Evolutionary conservation across 1,284 basidiomycete genomes (phyloP).

Genomic region (Cystobasidiaceae sp.): DNA sequence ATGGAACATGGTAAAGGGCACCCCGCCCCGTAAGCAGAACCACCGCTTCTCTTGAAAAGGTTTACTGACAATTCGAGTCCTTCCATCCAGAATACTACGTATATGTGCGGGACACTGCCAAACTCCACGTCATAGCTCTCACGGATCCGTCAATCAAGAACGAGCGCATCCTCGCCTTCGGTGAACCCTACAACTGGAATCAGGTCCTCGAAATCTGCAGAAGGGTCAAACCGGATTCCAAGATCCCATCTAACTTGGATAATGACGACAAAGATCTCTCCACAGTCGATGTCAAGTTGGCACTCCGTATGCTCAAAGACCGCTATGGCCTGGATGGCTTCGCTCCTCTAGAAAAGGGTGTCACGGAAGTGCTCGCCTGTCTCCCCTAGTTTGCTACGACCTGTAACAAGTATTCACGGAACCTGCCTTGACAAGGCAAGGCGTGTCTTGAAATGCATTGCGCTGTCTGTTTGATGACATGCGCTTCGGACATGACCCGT

Average conservation of each 20-base stretch:
- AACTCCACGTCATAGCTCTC: background rate
- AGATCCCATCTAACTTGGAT: conserved; percentile 1
- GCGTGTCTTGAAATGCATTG: too few species aligned
- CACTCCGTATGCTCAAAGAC: conserved; percentile 10
- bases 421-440: too few species aligned
- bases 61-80: too few species aligned
- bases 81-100: conserved; percentile 13
- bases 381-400: background rate
- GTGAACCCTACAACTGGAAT: background rate
- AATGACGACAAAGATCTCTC: conserved; percentile 15
- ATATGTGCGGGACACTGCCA: background rate
- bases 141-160: conserved; percentile 9
- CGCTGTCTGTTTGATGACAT: too few species aligned
- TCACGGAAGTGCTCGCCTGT: background rate
- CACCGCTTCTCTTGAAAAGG: too few species aligned
- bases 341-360: conserved; percentile 1
- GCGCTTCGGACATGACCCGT: too few species aligned
- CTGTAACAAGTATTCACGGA: too few species aligned
- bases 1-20: background rate
- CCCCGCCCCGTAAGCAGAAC: conserved; percentile 10
- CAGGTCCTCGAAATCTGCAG: background rate
- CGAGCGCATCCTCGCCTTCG: conserved; percentile 16
- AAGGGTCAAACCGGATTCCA: conserved; percentile 3
- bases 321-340: conserved; percentile 5
- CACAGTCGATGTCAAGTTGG: conserved; percentile 13